Evolutionary conservation across 2,329 filamentous ascomycete genomes (phyloP), one percentile per base, ranked within the genome.

Genomic region (Aspergillus novofumigatus): DNA sequence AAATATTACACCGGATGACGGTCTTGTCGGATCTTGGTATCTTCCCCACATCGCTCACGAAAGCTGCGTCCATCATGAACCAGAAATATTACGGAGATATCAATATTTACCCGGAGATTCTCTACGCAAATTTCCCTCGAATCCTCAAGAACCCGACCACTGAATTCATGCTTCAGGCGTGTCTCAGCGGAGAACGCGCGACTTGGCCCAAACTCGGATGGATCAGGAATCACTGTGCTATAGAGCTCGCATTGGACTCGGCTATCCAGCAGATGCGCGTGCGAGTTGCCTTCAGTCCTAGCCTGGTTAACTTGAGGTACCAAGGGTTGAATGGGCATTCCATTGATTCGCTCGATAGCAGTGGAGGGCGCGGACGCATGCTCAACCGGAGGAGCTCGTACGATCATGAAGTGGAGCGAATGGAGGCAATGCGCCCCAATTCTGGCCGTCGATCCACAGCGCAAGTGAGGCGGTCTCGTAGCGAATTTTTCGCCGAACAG

Each of bases 71-170:
- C 1, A 86, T 97, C 17, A 80, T 97, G 51, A 92, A 87, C 62
- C 93, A 97, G 68, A 91, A 89, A 62, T 97, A 97, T 68, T 92
- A 90, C 2, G 93, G 93, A 6, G 92, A 97, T 72, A 96, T 97
- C 69, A 97, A 92, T 48, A 96, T 97, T 54, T 81, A 96, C 32
- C 92, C 92, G 0, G 86, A 91, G 54, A 87, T 96, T 57, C 83
- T 83, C 4, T 85, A 89, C 53, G 81, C 86, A 7, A 88, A 95
- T 60, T 83, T 95, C 23, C 87, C 89, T 0, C 83, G 84, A 8
- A 86, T 97, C 26, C 79, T 97, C 48, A 88, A 83, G 61, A 97
- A 97, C 57, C 93, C 93, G 1, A 92, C 89, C 0, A 78, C 86
- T 0, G 90, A 92, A 4, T 97, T 96, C 70, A 96, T 97, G 90